phyloP scores from a whole-genome alignment of 1,284 basidiomycete genomes.

The Bjerkandera adusta region DNA sequence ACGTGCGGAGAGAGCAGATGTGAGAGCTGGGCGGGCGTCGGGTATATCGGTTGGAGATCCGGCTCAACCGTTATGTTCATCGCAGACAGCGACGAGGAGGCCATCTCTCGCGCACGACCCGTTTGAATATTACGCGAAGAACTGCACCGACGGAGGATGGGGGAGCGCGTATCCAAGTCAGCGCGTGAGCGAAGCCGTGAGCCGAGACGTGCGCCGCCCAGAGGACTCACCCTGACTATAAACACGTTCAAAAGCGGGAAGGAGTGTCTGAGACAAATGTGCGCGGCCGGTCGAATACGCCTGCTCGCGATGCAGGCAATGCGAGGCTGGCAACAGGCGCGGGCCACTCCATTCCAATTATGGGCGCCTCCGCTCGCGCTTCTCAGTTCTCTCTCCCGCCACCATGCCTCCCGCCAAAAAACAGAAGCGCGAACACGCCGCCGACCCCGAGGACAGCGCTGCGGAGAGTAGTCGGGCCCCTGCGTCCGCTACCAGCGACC shows the following conservation, averaged over 20 bases:
- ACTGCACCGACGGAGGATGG: too few relatives aligned
- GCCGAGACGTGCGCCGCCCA: too few relatives aligned
- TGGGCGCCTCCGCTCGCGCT: background rate
- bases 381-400: background rate
- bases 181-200: too few relatives aligned
- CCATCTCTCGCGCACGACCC: constrained; percentile 13
- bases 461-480: background rate
- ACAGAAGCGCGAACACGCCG: constrained; percentile 22
- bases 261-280: too few relatives aligned
- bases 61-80: constrained; percentile 66
- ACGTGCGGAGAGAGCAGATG: constrained; percentile 62
- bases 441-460: constrained; percentile 13
- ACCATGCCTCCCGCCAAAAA: constrained; percentile 29
- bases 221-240: too few relatives aligned
- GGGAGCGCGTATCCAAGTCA: too few relatives aligned
- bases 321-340: too few relatives aligned
- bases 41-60: constrained; percentile 74
- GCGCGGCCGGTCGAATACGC: too few relatives aligned
- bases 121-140: too few relatives aligned
- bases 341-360: too few relatives aligned
- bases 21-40: constrained; percentile 59
- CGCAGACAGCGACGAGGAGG: constrained; percentile 24
- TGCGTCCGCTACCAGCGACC: constrained; percentile 10
- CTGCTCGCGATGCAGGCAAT: too few relatives aligned
- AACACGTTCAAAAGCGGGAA: too few relatives aligned